These are phyloP conservation scores for Tolypocladium paradoxum DNA, from an alignment of 2,329 filamentous ascomycete genomes.

Conservation along the genomic window DNA sequence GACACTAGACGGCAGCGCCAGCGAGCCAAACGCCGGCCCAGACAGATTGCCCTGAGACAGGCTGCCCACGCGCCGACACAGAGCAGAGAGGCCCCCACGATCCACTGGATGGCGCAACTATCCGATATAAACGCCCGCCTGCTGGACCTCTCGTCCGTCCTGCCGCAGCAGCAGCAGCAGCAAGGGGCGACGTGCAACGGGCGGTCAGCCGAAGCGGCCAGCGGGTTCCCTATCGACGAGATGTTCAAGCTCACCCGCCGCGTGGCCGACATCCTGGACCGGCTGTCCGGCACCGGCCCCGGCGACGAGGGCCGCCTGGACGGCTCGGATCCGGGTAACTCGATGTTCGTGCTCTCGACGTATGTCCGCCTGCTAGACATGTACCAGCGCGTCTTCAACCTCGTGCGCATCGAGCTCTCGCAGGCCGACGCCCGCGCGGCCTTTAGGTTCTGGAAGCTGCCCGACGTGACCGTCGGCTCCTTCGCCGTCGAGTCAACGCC, in stretches of 20 bases:
- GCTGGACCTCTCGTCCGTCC: slow-evolving; percentile 23
- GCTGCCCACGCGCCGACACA: slow-evolving; percentile 9
- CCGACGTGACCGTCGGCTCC: slow-evolving; percentile 28
- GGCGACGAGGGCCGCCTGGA: slow-evolving; percentile 11
- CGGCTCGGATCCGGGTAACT: slow-evolving; percentile 23
- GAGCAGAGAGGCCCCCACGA: slow-evolving; percentile 10
- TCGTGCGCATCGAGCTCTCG: slow-evolving; percentile 22
- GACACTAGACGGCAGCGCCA: slow-evolving; percentile 13
- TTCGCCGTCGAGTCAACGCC: slow-evolving; percentile 28
- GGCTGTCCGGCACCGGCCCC: slow-evolving; percentile 6
- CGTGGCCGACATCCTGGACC: slow-evolving; percentile 24
- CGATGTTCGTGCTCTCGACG: slow-evolving; percentile 26
- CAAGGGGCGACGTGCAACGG: slow-evolving; percentile 12
- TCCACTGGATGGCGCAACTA: slow-evolving; percentile 28
- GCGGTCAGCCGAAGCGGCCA: slow-evolving; percentile 11
- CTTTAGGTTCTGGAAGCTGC: slow-evolving; percentile 28
- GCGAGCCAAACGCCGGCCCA: slow-evolving; percentile 14
- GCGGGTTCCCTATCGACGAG: slow-evolving; percentile 27
- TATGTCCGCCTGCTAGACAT: slow-evolving; percentile 29
- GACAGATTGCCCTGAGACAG: slow-evolving; percentile 22
- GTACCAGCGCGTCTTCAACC: slow-evolving; percentile 27
- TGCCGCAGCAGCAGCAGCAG: slow-evolving; percentile 19
- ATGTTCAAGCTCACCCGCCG: slow-evolving; percentile 28
- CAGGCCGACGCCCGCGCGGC: slow-evolving; percentile 13
- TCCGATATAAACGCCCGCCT: slow-evolving; percentile 26